phyloP scores from a whole-genome alignment of 345 rosid species.

The Erucastrum elatum region DNA sequence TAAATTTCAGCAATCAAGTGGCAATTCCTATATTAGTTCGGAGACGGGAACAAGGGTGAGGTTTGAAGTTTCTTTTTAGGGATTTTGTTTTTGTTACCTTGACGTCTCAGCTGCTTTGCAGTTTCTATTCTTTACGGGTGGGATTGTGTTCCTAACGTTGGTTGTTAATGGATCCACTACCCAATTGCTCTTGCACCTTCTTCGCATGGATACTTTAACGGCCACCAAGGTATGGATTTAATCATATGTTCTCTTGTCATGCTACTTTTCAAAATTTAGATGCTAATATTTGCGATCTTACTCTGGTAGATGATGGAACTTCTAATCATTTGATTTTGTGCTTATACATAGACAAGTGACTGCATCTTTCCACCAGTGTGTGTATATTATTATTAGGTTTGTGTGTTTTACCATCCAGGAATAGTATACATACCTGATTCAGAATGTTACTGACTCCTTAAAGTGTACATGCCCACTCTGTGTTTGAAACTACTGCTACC shows the following conservation, averaged over 20 bases:
- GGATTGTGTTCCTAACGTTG: conserved; percentile 90
- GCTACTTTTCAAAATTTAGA: conserved; percentile 1
- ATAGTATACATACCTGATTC: not conserved
- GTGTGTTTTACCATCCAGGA: not conserved
- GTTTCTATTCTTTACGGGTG: conserved; percentile 93
- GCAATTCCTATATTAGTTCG: conserved; percentile 47
- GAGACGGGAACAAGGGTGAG: conserved; percentile 83
- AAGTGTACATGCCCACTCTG: not conserved
- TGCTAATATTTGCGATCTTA: not conserved
- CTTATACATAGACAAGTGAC: not conserved
- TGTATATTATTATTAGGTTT: not conserved
- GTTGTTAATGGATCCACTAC: conserved; percentile 89
- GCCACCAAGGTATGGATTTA: conserved; percentile 60
- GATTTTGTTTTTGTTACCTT: conserved; percentile 8
- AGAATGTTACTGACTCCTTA: not conserved
- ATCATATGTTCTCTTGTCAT: not conserved
- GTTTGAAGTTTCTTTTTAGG: conserved; percentile 2
- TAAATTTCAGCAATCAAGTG: conserved; percentile 63
- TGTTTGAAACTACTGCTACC: conserved; percentile 2
- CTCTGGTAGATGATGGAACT: not conserved
- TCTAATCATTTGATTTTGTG: not conserved
- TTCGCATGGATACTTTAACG: conserved; percentile 70
- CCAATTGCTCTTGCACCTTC: conserved; percentile 73
- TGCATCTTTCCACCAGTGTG: not conserved
- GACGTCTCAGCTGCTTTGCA: conserved; percentile 38